phyloP scores from a whole-genome alignment of 1,284 basidiomycete genomes.

The Malassezia sp. region DNA sequence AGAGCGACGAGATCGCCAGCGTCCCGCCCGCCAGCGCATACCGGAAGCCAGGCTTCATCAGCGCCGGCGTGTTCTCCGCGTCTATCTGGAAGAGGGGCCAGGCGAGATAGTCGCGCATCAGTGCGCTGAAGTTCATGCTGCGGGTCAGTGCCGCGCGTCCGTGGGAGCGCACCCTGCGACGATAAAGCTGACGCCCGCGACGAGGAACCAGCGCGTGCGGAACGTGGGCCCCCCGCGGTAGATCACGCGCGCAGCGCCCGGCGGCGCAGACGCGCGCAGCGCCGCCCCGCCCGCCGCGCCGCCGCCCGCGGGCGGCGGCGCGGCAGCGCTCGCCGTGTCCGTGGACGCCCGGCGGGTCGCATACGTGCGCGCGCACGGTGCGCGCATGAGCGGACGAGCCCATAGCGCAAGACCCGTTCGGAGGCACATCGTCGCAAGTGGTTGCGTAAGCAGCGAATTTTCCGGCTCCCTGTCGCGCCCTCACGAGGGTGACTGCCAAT shows the following conservation, averaged over 20 bases:
- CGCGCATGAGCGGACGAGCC: no score
- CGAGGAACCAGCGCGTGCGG: slow-evolving; percentile 10
- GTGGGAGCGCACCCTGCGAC: slow-evolving; percentile 5
- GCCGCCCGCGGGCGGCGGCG: neutral
- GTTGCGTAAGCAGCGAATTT: no score
- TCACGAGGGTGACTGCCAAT: no score
- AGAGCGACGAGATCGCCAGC: slow-evolving; percentile 10
- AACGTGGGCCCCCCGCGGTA: slow-evolving; percentile 16
- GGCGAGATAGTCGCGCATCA: slow-evolving; percentile 13
- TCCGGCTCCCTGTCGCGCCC: no score
- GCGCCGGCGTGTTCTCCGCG: slow-evolving; percentile 6
- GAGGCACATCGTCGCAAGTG: no score
- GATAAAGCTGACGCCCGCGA: slow-evolving; percentile 10
- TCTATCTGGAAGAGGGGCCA: slow-evolving; percentile 18
- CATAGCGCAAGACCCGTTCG: no score
- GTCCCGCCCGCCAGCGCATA: slow-evolving; percentile 13
- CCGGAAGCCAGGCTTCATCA: slow-evolving; percentile 2
- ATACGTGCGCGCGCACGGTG: no score
- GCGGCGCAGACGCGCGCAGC: neutral
- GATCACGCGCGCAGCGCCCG: slow-evolving; percentile 3
- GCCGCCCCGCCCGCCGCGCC: neutral
- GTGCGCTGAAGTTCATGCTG: slow-evolving; percentile 16
- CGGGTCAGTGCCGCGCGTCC: neutral
- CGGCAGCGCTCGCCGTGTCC: neutral
- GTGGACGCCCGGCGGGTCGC: no score